These are phyloP conservation scores for Aspergillus brasiliensis DNA, from an alignment of 2,329 filamentous ascomycete genomes.

Conservation along the genomic window DNA sequence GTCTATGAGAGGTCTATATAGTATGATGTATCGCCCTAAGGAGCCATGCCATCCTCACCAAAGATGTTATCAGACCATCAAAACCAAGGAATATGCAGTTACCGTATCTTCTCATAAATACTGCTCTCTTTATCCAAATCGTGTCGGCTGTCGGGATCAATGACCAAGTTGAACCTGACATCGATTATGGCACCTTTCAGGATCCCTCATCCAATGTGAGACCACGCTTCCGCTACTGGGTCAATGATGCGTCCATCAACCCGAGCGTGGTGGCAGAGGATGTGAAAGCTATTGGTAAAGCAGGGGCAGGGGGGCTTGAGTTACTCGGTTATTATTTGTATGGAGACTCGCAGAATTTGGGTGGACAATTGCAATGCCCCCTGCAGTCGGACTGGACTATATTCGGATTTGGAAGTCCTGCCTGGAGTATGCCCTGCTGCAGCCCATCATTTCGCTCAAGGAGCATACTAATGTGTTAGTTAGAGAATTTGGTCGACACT, in stretches of 20 bases:
- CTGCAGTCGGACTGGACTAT: slow-evolving; percentile 2
- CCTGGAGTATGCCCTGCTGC: neutral
- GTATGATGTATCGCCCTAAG: neutral
- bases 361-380: neutral
- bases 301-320: neutral
- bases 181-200: neutral
- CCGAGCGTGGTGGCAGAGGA: neutral
- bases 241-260: neutral
- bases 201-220: neutral
- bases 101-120: neutral
- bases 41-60: neutral
- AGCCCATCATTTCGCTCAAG: neutral
- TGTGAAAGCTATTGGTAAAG: neutral
- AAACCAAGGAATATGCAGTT: neutral
- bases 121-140: neutral
- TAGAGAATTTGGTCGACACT: neutral
- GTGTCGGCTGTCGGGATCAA: neutral
- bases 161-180: neutral
- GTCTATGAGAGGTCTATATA: neutral
- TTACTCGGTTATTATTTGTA: neutral
- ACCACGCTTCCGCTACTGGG: slow-evolving; percentile 4
- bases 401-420: neutral
- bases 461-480: neutral
- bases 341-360: neutral
- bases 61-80: no score